phyloP scores from a whole-genome alignment of 2,329 filamentous ascomycete species.

The Trichoderma endophyticum region DNA sequence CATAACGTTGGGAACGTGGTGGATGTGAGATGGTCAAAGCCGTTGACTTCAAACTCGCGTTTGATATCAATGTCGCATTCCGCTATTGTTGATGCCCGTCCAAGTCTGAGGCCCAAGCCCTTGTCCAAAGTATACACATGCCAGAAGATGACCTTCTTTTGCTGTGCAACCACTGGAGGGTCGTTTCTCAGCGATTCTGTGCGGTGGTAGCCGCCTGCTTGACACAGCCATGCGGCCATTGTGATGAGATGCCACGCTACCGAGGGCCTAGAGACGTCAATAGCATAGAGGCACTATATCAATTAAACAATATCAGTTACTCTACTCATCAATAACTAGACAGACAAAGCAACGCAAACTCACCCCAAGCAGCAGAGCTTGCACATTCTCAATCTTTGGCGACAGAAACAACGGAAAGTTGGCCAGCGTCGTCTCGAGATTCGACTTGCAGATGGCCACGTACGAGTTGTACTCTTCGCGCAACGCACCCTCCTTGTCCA shows the following conservation, averaged over 20 bases:
- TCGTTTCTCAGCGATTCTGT: constrained; percentile 34
- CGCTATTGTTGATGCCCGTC: constrained; percentile 55
- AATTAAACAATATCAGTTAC: background rate
- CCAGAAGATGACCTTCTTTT: constrained; percentile 48
- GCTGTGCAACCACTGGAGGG: constrained; percentile 30
- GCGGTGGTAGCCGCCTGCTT: constrained; percentile 61
- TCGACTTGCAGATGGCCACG: constrained; percentile 43
- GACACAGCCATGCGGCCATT: constrained; percentile 57
- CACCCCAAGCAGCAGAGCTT: constrained; percentile 58
- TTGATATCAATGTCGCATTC: constrained; percentile 58
- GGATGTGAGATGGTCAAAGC: constrained; percentile 30
- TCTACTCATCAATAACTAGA: no score
- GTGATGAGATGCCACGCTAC: constrained; percentile 63
- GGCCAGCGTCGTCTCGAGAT: constrained; percentile 49
- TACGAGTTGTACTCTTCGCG: constrained; percentile 39
- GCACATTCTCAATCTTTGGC: constrained; percentile 51
- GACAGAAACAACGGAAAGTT: constrained; percentile 56
- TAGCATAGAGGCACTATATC: constrained; percentile 55
- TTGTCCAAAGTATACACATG: constrained; percentile 57
- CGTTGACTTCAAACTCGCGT: constrained; percentile 42
- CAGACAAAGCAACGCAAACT: constrained; percentile 24
- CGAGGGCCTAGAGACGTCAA: constrained; percentile 60
- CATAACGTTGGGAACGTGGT: constrained; percentile 48
- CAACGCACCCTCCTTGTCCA: constrained; percentile 32
- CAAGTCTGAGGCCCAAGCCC: constrained; percentile 55